These are phyloP conservation scores for Penicillium fimorum DNA, from an alignment of 495 filamentous ascomycete genomes.

Conservation along the genomic window DNA sequence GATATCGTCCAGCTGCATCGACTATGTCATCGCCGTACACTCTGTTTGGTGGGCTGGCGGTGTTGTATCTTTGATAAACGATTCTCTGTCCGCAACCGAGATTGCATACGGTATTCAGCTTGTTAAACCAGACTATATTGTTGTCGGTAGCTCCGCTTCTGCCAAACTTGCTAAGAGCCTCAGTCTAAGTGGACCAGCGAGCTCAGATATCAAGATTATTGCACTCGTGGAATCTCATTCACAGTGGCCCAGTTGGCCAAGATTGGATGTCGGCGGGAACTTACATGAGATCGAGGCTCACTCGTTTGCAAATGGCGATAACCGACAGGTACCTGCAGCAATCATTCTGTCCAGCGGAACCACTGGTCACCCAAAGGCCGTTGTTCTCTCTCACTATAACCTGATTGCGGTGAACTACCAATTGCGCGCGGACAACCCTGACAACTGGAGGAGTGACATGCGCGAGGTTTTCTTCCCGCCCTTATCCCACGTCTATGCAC, in stretches of 20 bases:
- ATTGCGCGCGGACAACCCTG: constrained; percentile 1
- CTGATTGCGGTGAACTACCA: constrained; percentile 48
- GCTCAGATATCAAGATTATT: not conserved
- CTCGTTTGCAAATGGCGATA: not conserved
- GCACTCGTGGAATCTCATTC: not conserved
- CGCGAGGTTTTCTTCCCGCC: constrained; percentile 10
- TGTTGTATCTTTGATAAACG: constrained; percentile 71
- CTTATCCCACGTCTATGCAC: constrained; percentile 9
- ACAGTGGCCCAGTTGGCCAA: not conserved
- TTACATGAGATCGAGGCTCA: not conserved
- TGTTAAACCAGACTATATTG: constrained; percentile 56
- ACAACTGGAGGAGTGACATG: constrained; percentile 3
- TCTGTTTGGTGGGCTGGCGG: constrained; percentile 77
- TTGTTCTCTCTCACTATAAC: constrained; percentile 72
- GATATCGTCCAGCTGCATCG: constrained; percentile 7
- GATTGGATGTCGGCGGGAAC: not conserved
- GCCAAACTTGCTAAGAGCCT: not conserved
- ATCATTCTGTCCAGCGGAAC: constrained; percentile 63
- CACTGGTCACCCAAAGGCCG: constrained; percentile 79
- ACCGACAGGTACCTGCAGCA: constrained; percentile 1
- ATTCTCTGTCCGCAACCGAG: constrained; percentile 71
- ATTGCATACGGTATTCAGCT: constrained; percentile 67
- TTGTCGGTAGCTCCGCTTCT: constrained; percentile 28
- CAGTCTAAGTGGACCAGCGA: not conserved
- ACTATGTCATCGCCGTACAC: constrained; percentile 52